These are phyloP conservation scores for Acanthamoeba rhysodes DNA, from an alignment of 208 protist genomes.

Conservation along the genomic window DNA sequence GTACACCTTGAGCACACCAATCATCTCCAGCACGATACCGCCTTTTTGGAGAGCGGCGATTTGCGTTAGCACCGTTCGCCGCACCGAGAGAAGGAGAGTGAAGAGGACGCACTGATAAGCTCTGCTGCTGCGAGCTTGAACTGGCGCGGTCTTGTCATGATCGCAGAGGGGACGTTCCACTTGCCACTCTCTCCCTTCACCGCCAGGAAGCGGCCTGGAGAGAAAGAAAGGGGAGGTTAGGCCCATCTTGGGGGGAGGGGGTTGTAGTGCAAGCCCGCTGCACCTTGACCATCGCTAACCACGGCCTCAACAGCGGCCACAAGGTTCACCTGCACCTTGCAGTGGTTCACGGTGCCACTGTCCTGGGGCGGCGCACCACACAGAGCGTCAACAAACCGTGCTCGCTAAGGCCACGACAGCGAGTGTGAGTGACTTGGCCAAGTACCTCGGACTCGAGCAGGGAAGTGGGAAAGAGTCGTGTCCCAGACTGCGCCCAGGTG, in stretches of 20 bases:
- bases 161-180: not conserved
- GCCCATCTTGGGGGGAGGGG: no score
- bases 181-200: not conserved
- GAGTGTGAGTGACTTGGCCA: not conserved
- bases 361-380: not conserved
- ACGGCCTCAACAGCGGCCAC: constrained; percentile 21
- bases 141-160: not conserved
- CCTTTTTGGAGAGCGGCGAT: not conserved
- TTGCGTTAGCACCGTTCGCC: not conserved
- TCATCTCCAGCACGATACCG: not conserved
- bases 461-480: not conserved
- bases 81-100: not conserved
- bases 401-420: not conserved
- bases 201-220: not conserved
- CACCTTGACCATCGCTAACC: not conserved
- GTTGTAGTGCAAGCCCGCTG: no score
- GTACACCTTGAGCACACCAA: not conserved
- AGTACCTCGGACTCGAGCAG: constrained; percentile 38
- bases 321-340: not conserved
- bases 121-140: constrained; percentile 39
- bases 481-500: constrained; percentile 27
- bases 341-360: not conserved
- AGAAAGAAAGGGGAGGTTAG: not conserved
- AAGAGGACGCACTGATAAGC: not conserved
- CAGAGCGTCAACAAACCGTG: not conserved